Percentiles rank a stretch among this genome's conserved stretches.
Conservation (phyloP, 495 filamentous ascomycete genomes). For the Lasiosphaeria ovina region DNA sequence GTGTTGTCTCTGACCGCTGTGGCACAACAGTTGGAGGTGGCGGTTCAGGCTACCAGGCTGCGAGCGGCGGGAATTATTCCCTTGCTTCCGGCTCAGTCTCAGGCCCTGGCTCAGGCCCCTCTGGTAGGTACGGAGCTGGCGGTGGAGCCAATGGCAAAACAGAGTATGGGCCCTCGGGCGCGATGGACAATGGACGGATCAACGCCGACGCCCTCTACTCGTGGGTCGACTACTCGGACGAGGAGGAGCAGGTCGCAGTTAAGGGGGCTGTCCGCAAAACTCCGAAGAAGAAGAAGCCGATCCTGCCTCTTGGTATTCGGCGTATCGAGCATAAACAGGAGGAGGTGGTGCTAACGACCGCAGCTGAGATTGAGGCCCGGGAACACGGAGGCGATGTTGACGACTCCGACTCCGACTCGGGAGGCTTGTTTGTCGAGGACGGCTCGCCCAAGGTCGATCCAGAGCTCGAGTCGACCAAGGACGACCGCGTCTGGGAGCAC, state of each 20-base stretch:
- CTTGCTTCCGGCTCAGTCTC: slow-evolving; percentile 25
- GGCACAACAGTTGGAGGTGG: slow-evolving; percentile 19
- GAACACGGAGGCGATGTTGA: slow-evolving; percentile 28
- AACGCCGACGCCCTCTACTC: slow-evolving; percentile 44
- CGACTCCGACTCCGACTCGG: slow-evolving; percentile 39
- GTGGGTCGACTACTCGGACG: slow-evolving; percentile 27
- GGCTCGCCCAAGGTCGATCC: slow-evolving; percentile 9
- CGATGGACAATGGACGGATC: slow-evolving; percentile 35
- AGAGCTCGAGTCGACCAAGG: slow-evolving; percentile 18
- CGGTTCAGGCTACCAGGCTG: slow-evolving; percentile 30
- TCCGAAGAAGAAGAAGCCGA: slow-evolving; percentile 21
- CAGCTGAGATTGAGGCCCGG: slow-evolving; percentile 48
- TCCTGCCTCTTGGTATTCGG: slow-evolving; percentile 48
- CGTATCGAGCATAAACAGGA: slow-evolving; percentile 55
- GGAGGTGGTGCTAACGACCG: slow-evolving; percentile 50
- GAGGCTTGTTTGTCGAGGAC: slow-evolving; percentile 41
- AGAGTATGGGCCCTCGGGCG: slow-evolving; percentile 25
- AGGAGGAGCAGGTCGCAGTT: slow-evolving; percentile 23
- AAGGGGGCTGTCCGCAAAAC: slow-evolving; percentile 13
- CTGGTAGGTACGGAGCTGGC: slow-evolving; percentile 17
- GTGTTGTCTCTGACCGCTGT: slow-evolving; percentile 3
- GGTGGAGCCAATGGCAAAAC: slow-evolving; percentile 6
- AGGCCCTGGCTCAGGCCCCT: slow-evolving; percentile 35
- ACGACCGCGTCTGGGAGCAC: slow-evolving; percentile 35
- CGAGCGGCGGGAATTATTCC: slow-evolving; percentile 30